phyloP scores from a whole-genome alignment of 805 yeast genomes.

The Kregervanrija delftensis region DNA sequence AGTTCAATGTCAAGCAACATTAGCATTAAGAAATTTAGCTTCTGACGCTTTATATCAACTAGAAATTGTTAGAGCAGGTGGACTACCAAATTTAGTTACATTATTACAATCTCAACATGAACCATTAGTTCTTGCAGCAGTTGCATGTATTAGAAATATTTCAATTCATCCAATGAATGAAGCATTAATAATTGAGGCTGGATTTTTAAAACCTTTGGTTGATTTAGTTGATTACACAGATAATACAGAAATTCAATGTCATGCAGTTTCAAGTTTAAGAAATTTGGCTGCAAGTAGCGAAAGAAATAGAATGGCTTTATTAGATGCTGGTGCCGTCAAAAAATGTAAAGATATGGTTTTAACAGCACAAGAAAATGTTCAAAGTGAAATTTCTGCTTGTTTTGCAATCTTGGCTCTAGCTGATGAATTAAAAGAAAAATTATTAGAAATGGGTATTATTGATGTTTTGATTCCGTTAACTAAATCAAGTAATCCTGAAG shows the following conservation, averaged over 20 bases:
- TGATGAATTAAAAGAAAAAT: slow-evolving; percentile 82
- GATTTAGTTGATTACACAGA: slow-evolving; percentile 75
- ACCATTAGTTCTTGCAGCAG: slow-evolving; percentile 91
- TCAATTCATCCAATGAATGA: slow-evolving; percentile 96
- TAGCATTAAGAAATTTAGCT: slow-evolving; percentile 92
- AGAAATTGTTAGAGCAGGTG: slow-evolving; percentile 93
- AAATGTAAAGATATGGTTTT: slow-evolving; percentile 86
- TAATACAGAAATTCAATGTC: slow-evolving; percentile 96
- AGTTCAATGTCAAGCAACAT: slow-evolving; percentile 97
- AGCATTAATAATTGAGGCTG: slow-evolving; percentile 92
- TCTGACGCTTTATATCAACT: slow-evolving; percentile 93
- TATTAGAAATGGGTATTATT: slow-evolving; percentile 76
- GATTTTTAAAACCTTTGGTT: slow-evolving; percentile 88
- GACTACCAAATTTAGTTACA: slow-evolving; percentile 87
- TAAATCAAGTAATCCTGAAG: slow-evolving; percentile 81
- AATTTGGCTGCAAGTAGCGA: slow-evolving; percentile 95
- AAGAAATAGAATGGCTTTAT: slow-evolving; percentile 81
- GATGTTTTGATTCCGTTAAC: slow-evolving; percentile 91
- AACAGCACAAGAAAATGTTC: slow-evolving; percentile 83
- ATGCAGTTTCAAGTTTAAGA: slow-evolving; percentile 92
- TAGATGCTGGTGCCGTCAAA: slow-evolving; percentile 93
- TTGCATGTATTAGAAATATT: slow-evolving; percentile 95
- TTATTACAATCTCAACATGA: slow-evolving; percentile 84
- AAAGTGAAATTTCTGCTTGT: slow-evolving; percentile 94
- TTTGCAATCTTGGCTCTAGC: slow-evolving; percentile 95